These are phyloP conservation scores for Hypholoma fasciculare DNA, from an alignment of 768 basidiomycete species.

Conservation along the genomic window DNA sequence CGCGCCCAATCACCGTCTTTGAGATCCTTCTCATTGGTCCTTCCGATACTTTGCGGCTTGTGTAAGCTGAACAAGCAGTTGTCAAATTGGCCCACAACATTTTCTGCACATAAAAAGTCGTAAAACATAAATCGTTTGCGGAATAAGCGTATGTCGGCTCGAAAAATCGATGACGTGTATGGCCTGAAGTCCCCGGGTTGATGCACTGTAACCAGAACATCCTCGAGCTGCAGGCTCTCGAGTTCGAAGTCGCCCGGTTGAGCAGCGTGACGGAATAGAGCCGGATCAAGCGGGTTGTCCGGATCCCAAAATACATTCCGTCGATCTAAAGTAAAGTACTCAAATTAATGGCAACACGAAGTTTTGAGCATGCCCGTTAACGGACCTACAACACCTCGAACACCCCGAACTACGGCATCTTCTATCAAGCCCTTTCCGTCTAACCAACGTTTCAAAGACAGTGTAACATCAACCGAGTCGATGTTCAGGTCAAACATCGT, in stretches of 20 bases:
- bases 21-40: constrained; percentile 83
- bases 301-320: constrained; percentile 86
- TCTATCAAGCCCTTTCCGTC: constrained; percentile 94
- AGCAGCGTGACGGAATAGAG: constrained; percentile 72
- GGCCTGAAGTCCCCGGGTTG: constrained; percentile 94
- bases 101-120: constrained; percentile 92
- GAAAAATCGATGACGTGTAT: constrained; percentile 90
- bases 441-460: constrained; percentile 90
- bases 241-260: constrained; percentile 89
- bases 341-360: background rate
- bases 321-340: constrained; percentile 59
- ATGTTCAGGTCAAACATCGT: constrained; percentile 93
- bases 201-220: constrained; percentile 91
- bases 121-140: constrained; percentile 96
- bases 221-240: constrained; percentile 86
- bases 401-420: constrained; percentile 90
- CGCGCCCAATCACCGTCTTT: constrained; percentile 83
- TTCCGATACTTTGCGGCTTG: constrained; percentile 92
- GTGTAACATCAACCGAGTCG: constrained; percentile 93
- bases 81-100: constrained; percentile 96
- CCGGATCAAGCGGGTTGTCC: constrained; percentile 77
- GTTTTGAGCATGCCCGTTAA: background rate
- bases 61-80: constrained; percentile 97
- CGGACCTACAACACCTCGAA: constrained; percentile 89
- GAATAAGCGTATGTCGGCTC: constrained; percentile 80